Percentiles rank a stretch among this genome's conserved stretches.
Conservation (phyloP, 768 basidiomycete species). For the Boletellus sp. region DNA sequence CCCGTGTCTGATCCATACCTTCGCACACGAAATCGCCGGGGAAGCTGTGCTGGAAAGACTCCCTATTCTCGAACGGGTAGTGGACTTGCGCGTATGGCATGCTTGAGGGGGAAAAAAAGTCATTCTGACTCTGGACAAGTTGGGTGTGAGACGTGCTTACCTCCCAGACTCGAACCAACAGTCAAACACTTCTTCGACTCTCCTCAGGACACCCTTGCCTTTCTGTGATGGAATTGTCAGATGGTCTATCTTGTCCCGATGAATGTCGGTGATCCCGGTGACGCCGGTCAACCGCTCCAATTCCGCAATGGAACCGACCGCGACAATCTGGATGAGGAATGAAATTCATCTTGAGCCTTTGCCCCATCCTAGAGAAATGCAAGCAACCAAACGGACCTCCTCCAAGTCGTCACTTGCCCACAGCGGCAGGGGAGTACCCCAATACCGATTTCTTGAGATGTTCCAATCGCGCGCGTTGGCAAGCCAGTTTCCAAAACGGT, state of each 20-base stretch:
- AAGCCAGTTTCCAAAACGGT: slow-evolving; percentile 95
- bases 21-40: slow-evolving; percentile 98
- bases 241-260: slow-evolving; percentile 92
- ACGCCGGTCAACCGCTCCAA: slow-evolving; percentile 83
- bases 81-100: slow-evolving; percentile 99
- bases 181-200: slow-evolving; percentile 98
- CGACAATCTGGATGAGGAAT: slow-evolving; percentile 67
- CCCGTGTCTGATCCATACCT: slow-evolving; percentile 97
- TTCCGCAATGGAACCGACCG: slow-evolving; percentile 83
- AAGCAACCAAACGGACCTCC: slow-evolving; percentile 48
- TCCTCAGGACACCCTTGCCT: slow-evolving; percentile 81
- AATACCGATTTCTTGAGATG: slow-evolving; percentile 96
- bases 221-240: slow-evolving; percentile 91
- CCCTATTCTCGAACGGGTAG: slow-evolving; percentile 97
- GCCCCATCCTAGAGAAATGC: neutral
- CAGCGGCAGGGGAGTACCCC: slow-evolving; percentile 96
- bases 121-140: neutral
- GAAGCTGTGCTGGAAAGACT: slow-evolving; percentile 77
- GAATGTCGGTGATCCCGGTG: slow-evolving; percentile 81
- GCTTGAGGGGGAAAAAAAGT: slow-evolving; percentile 37
- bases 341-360: neutral
- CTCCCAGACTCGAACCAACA: slow-evolving; percentile 99
- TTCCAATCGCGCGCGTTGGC: slow-evolving; percentile 99
- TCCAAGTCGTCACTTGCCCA: slow-evolving; percentile 93
- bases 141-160: slow-evolving; percentile 39